A percentile compares a stretch with the other conserved stretches of the same genome.
Evolutionary conservation across 495 filamentous ascomycete genomes (phyloP).

Genomic region (Penicillium egyptiacum): DNA sequence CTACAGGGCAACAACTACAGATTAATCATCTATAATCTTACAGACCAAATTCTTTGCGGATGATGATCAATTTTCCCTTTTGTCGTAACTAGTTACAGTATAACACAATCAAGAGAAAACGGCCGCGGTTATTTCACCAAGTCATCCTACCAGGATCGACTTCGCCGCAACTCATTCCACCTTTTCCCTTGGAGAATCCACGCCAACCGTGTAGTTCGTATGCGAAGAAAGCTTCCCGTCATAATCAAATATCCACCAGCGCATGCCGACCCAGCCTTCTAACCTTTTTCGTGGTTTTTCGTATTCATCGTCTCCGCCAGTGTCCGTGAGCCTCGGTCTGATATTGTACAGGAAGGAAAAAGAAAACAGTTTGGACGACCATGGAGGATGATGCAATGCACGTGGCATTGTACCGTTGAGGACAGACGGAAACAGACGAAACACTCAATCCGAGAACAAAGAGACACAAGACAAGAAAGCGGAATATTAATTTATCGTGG

Average conservation of each 20-base stretch:
- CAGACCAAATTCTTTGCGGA: conserved; percentile 20
- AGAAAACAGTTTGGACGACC: conserved; percentile 21
- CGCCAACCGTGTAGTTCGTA: conserved; percentile 19
- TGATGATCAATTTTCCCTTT: conserved; percentile 26
- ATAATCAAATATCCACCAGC: conserved; percentile 13
- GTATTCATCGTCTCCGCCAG: conserved; percentile 19
- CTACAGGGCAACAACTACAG: background rate
- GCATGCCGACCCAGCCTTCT: conserved; percentile 26
- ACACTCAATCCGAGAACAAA: conserved; percentile 23
- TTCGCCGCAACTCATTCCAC: conserved; percentile 10
- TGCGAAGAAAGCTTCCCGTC: conserved; percentile 18
- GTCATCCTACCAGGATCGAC: background rate
- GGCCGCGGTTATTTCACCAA: conserved; percentile 15
- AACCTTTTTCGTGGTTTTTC: conserved; percentile 36
- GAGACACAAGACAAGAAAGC: conserved; percentile 16
- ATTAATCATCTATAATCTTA: background rate
- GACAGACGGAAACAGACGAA: conserved; percentile 20
- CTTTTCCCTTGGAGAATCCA: conserved; percentile 11
- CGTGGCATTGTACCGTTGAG: conserved; percentile 13
- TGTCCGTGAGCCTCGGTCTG: conserved; percentile 21
- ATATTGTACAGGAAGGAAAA: conserved; percentile 28
- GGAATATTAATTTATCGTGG: conserved; percentile 32
- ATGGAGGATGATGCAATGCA: conserved; percentile 13
- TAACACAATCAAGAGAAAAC: conserved; percentile 26
- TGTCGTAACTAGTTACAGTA: conserved; percentile 29